phyloP scores from a whole-genome alignment of 768 basidiomycete genomes.

The Mycena vulgaris region DNA sequence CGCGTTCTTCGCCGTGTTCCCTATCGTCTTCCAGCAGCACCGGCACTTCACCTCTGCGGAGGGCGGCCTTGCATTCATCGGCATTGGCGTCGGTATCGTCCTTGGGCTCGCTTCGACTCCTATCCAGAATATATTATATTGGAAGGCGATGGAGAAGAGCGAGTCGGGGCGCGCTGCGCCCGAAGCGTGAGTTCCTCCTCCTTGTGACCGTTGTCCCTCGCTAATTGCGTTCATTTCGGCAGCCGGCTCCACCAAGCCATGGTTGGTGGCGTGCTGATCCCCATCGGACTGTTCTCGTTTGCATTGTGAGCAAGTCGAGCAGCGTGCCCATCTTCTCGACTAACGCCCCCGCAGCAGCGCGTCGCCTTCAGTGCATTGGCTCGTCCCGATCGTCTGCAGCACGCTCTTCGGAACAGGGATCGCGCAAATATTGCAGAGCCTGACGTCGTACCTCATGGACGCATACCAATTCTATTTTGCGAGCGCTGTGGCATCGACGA shows the following conservation, averaged over 20 bases:
- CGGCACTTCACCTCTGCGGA: constrained; percentile 67
- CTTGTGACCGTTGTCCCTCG: neutral
- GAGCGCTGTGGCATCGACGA: constrained; percentile 78
- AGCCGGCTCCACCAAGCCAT: constrained; percentile 75
- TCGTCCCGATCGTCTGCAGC: constrained; percentile 76
- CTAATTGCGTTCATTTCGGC: constrained; percentile 17
- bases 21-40: constrained; percentile 70
- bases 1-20: constrained; percentile 75
- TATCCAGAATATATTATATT: constrained; percentile 69
- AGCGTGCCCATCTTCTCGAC: neutral
- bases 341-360: constrained; percentile 58
- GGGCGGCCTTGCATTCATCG: constrained; percentile 75
- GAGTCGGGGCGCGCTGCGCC: constrained; percentile 68
- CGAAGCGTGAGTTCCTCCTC: constrained; percentile 64
- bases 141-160: constrained; percentile 62
- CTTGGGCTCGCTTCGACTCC: constrained; percentile 67
- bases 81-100: constrained; percentile 72
- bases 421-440: constrained; percentile 74
- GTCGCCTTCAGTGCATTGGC: constrained; percentile 70
- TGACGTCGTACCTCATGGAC: constrained; percentile 83
- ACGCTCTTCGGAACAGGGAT: constrained; percentile 78
- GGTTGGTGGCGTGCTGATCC: constrained; percentile 65
- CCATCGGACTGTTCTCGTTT: constrained; percentile 77
- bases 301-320: constrained; percentile 62
- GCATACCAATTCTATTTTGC: constrained; percentile 77